A percentile compares a stretch with the other conserved stretches of the same genome.
Evolutionary conservation across 2,329 filamentous ascomycete species (phyloP).

Genomic region (Macrophomina tecta): DNA sequence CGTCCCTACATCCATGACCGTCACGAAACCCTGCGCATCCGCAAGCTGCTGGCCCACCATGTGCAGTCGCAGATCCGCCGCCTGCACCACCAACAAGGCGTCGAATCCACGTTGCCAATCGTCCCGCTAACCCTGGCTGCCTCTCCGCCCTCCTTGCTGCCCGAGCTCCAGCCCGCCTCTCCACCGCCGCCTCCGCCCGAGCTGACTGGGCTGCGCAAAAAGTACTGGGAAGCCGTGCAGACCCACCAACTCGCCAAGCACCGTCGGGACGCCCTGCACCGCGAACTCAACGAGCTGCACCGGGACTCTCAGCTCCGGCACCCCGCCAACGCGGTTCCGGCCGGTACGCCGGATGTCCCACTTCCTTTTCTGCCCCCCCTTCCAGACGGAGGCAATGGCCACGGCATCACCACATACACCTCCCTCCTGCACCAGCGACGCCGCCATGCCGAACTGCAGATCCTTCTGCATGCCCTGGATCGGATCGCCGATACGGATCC

Average conservation of each 20-base stretch:
- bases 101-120: conserved; percentile 27
- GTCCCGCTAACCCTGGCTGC: conserved; percentile 43
- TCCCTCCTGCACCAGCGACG: conserved; percentile 53
- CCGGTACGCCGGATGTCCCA: neutral
- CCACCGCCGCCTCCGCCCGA: conserved; percentile 36
- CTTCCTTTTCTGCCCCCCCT: neutral
- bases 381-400: neutral
- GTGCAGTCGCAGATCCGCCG: conserved; percentile 37
- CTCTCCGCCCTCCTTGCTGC: conserved; percentile 36
- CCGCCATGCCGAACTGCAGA: conserved; percentile 52
- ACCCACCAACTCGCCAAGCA: conserved; percentile 49
- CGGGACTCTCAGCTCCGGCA: conserved; percentile 32
- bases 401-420: conserved; percentile 43
- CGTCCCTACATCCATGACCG: conserved; percentile 45
- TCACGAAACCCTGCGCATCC: conserved; percentile 45
- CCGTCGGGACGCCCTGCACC: conserved; percentile 43
- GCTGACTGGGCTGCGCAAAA: conserved; percentile 49
- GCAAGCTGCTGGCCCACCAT: conserved; percentile 41
- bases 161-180: neutral
- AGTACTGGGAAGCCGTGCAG: conserved; percentile 55
- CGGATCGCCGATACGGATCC: conserved; percentile 45
- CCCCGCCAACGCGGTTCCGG: neutral
- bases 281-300: conserved; percentile 41
- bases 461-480: conserved; percentile 54
- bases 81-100: neutral